Conservation (phyloP, 2,329 filamentous ascomycete species). For the Talaromyces sp. region DNA sequence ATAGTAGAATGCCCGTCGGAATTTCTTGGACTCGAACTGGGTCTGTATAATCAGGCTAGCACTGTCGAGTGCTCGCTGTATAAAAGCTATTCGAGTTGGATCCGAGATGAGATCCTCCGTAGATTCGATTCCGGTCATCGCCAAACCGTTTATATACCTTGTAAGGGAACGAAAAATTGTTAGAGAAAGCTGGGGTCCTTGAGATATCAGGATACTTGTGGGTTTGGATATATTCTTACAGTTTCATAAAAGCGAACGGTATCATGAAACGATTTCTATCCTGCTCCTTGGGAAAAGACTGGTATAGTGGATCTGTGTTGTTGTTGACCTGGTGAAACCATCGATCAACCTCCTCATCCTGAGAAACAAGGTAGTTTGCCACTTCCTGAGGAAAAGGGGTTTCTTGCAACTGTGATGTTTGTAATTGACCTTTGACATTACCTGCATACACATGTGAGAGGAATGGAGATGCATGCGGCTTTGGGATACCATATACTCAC, state of each 20-base stretch:
- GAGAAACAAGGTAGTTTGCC: neutral
- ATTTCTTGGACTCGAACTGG: neutral
- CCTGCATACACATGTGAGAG: neutral
- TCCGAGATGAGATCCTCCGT: neutral
- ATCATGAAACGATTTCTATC: neutral
- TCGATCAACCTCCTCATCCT: slow-evolving; percentile 1
- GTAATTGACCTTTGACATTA: neutral
- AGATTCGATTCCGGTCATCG: neutral
- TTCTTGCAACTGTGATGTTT: neutral
- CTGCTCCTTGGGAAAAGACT: neutral
- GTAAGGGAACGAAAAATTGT: neutral
- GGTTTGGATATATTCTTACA: too few relatives aligned
- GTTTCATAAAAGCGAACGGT: slow-evolving; percentile 4
- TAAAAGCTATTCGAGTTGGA: neutral
- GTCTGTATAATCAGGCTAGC: slow-evolving; percentile 4
- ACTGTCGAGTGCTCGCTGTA: neutral
- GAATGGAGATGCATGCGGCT: neutral
- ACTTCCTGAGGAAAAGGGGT: neutral
- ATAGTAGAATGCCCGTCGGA: neutral
- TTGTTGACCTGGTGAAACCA: neutral
- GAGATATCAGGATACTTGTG: too few relatives aligned
- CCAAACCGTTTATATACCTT: neutral
- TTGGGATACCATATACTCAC: neutral
- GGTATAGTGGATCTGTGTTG: neutral
- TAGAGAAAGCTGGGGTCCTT: too few relatives aligned